Percentiles rank a stretch among this genome's conserved stretches.
Evolutionary conservation across 2,329 filamentous ascomycete genomes (phyloP).

Genomic region (Cryphonectria naterciae): DNA sequence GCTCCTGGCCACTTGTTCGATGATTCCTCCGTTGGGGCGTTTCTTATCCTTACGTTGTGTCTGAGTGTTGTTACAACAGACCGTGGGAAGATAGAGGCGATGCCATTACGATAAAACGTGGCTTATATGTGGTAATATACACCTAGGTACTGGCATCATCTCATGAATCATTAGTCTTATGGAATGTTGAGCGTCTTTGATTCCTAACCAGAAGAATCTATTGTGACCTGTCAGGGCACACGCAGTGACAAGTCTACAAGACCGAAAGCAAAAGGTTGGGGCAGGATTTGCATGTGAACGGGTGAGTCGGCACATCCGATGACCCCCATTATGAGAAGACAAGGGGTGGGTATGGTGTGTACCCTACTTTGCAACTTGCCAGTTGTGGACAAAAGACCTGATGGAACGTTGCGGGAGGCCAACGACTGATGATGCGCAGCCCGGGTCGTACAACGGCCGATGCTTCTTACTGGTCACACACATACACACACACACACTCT

Average conservation of each 20-base stretch:
- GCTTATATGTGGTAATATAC: too few species aligned
- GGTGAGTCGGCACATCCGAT: not conserved
- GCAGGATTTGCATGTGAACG: not conserved
- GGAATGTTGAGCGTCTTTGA: too few species aligned
- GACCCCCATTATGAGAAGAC: not conserved
- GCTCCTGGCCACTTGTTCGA: too few species aligned
- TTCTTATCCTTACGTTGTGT: too few species aligned
- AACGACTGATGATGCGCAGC: not conserved
- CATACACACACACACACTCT: too few species aligned
- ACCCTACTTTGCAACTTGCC: not conserved
- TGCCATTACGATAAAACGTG: too few species aligned
- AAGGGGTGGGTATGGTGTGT: not conserved
- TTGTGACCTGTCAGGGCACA: not conserved
- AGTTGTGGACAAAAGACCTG: not conserved
- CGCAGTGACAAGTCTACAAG: not conserved
- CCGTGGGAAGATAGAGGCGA: too few species aligned
- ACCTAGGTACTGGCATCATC: too few species aligned
- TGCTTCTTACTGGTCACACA: not conserved
- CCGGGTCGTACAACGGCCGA: not conserved
- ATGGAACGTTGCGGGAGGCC: slow-evolving; percentile 9
- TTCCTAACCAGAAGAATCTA: not conserved
- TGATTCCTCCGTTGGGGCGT: too few species aligned
- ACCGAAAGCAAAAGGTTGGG: not conserved
- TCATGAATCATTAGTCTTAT: too few species aligned
- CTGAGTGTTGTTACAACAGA: too few species aligned